Evolutionary conservation across 192 early-diverging fungal species (phyloP).

Genomic region (Coemansia sp.): DNA sequence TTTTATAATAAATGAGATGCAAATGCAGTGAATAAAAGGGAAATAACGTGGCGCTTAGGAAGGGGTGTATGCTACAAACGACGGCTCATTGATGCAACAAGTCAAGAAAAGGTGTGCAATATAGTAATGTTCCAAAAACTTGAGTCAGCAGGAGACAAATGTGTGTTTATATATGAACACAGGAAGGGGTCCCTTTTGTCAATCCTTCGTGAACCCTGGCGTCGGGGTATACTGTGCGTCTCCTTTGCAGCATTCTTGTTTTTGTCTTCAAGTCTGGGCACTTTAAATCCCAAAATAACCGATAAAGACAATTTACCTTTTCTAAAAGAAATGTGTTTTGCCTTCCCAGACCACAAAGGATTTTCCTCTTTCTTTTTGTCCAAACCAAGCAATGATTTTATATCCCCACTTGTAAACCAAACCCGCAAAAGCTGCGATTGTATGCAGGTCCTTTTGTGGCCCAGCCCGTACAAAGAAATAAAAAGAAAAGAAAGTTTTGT

Average conservation of each 20-base stretch:
- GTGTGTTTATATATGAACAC: conserved; percentile 1
- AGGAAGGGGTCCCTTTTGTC: background rate
- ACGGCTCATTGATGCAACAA: conserved; percentile 8
- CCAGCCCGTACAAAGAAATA: background rate
- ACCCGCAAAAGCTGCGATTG: background rate
- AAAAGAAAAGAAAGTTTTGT: background rate
- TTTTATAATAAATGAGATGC: conserved; percentile 2
- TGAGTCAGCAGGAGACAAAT: conserved; percentile 1
- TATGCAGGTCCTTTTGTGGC: background rate
- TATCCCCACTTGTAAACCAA: background rate
- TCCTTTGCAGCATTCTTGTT: background rate
- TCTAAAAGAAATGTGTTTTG: background rate
- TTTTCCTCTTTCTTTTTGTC: background rate
- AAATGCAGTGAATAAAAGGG: background rate
- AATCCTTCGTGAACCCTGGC: conserved; percentile 2
- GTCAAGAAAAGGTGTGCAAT: background rate
- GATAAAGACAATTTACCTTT: background rate
- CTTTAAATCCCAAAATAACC: conserved; percentile 1
- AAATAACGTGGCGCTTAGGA: background rate
- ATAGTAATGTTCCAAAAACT: background rate
- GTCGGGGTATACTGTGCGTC: conserved; percentile 1
- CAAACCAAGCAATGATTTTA: background rate
- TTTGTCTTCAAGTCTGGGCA: background rate
- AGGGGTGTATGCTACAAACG: conserved; percentile 4
- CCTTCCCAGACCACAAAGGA: background rate